Percentiles rank a stretch among this genome's conserved stretches.
Evolutionary conservation across 1,284 basidiomycete species (phyloP).

Genomic region (Golubevia pallescens): DNA sequence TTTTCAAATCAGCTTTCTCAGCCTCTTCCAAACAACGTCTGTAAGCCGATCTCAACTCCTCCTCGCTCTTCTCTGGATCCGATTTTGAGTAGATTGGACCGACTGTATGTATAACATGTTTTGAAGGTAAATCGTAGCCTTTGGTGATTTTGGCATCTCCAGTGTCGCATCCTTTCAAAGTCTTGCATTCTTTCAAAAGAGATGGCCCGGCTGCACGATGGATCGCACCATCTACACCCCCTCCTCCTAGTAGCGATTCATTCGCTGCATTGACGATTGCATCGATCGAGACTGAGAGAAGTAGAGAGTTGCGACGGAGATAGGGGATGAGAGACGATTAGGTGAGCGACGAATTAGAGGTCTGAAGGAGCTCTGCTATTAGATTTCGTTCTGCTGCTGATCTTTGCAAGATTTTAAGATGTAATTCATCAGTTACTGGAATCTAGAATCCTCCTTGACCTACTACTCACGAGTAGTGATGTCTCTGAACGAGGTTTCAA

Average conservation of each 20-base stretch:
- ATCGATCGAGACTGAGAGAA: constrained; percentile 26
- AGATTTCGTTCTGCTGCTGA: too few species aligned
- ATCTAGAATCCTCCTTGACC: too few species aligned
- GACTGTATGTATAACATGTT: constrained; percentile 85
- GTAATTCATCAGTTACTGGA: too few species aligned
- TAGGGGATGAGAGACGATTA: too few species aligned
- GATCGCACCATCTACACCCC: constrained; percentile 79
- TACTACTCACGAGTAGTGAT: too few species aligned
- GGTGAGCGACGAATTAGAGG: too few species aligned
- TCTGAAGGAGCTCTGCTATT: too few species aligned
- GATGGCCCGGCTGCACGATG: constrained; percentile 80
- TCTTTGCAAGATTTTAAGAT: too few species aligned
- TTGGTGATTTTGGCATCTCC: constrained; percentile 80
- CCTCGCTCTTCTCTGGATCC: constrained; percentile 68
- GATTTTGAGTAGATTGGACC: constrained; percentile 76
- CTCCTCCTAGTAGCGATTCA: constrained; percentile 43
- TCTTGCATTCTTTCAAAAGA: constrained; percentile 76
- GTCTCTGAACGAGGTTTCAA: too few species aligned
- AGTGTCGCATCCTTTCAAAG: constrained; percentile 77
- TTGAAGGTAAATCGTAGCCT: constrained; percentile 67
- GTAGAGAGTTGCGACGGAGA: too few species aligned
- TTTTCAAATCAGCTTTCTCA: constrained; percentile 14
- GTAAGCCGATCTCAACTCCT: constrained; percentile 67
- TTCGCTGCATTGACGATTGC: constrained; percentile 60
- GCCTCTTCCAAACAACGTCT: constrained; percentile 30